Conservation (phyloP, 768 basidiomycete species). For the Dacryopinax spathularia region DNA sequence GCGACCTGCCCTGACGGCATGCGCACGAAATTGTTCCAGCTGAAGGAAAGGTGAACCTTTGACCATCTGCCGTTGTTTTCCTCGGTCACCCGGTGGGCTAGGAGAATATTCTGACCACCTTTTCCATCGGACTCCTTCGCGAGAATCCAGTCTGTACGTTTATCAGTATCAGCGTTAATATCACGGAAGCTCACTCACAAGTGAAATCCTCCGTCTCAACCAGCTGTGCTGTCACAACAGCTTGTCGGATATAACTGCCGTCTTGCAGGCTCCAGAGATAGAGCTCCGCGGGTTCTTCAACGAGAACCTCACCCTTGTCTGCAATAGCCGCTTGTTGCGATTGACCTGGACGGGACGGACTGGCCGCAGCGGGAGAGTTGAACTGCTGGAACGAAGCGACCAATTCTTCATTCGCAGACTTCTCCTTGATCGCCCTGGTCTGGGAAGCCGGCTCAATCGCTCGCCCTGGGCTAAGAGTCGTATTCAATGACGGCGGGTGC, state of each 20-base stretch:
- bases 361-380: background rate
- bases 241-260: background rate
- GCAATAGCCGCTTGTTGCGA: background rate
- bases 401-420: background rate
- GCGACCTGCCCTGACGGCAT: constrained; percentile 24
- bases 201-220: background rate
- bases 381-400: background rate
- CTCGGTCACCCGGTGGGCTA: constrained; percentile 19
- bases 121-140: constrained; percentile 7
- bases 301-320: background rate
- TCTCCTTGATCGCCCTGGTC: background rate
- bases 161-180: background rate
- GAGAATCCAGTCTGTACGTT: background rate
- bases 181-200: background rate
- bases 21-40: constrained; percentile 69
- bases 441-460: background rate
- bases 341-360: background rate
- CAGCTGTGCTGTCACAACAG: background rate
- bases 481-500: background rate
- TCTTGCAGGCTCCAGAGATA: background rate
- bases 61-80: constrained; percentile 14
- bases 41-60: constrained; percentile 42
- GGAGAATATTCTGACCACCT: background rate
- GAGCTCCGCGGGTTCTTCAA: background rate
- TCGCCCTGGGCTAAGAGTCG: background rate